phyloP scores from a whole-genome alignment of 2,329 filamentous ascomycete species.

The Anisogramma anomala region DNA sequence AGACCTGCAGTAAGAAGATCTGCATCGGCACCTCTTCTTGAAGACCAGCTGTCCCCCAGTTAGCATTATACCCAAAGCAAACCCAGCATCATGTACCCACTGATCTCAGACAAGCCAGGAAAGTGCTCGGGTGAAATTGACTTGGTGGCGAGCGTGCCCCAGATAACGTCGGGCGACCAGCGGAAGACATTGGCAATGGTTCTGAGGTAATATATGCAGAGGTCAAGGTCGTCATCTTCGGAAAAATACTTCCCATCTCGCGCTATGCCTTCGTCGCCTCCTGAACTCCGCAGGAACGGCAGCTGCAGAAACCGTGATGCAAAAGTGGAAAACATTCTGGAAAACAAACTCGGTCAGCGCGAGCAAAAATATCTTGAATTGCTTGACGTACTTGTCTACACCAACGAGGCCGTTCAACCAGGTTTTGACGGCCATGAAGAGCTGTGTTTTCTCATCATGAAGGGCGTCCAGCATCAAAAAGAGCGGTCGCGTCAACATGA shows the following conservation, averaged over 20 bases:
- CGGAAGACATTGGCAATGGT: slow-evolving; percentile 63
- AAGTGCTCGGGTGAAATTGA: slow-evolving; percentile 36
- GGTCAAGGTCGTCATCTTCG: slow-evolving; percentile 57
- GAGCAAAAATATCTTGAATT: background rate
- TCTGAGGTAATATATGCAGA: slow-evolving; percentile 67
- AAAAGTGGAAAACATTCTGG: slow-evolving; percentile 50
- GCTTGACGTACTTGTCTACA: slow-evolving; percentile 45
- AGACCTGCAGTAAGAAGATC: slow-evolving; percentile 55
- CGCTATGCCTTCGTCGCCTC: slow-evolving; percentile 17
- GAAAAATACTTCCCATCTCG: slow-evolving; percentile 27
- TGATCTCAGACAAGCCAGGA: slow-evolving; percentile 32
- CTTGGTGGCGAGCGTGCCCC: slow-evolving; percentile 58
- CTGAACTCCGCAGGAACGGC: slow-evolving; percentile 34
- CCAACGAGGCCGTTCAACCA: slow-evolving; percentile 64
- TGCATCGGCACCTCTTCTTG: slow-evolving; percentile 51
- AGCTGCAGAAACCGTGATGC: slow-evolving; percentile 46
- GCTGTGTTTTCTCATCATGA: slow-evolving; percentile 57
- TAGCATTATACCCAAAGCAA: slow-evolving; percentile 11
- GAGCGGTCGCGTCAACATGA: slow-evolving; percentile 69
- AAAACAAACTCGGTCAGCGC: slow-evolving; percentile 16
- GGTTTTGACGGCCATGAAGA: slow-evolving; percentile 63
- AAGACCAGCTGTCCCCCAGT: slow-evolving; percentile 31
- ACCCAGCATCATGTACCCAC: slow-evolving; percentile 32
- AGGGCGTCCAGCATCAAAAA: slow-evolving; percentile 74
- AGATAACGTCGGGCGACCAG: slow-evolving; percentile 56